A percentile compares a stretch with the other conserved stretches of the same genome.
phyloP scores from a whole-genome alignment of 2,329 filamentous ascomycete species.

The Talaromyces sp. region DNA sequence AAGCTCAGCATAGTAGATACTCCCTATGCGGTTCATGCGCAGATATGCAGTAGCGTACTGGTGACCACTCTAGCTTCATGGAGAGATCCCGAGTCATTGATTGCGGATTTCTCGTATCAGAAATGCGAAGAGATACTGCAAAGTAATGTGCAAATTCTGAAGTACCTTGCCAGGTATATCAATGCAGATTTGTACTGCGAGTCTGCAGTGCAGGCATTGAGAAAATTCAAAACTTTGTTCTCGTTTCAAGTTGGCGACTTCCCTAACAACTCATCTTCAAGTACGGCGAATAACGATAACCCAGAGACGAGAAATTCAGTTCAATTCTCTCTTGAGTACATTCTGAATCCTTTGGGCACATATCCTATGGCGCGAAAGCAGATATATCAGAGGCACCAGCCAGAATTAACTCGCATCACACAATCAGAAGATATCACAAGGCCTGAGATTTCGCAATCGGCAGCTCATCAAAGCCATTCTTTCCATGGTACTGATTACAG shows the following conservation, averaged over 20 bases:
- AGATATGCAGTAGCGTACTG: conserved; percentile 15
- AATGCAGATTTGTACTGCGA: conserved; percentile 12
- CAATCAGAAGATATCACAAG: background rate
- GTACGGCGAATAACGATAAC: background rate
- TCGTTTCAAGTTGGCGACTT: background rate
- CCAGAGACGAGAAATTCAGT: background rate
- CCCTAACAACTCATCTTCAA: background rate
- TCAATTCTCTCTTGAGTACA: conserved; percentile 11
- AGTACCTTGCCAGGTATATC: conserved; percentile 7
- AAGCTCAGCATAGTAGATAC: conserved; percentile 9
- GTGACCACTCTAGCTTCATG: conserved; percentile 8
- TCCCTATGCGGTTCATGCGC: conserved; percentile 10
- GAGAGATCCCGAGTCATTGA: conserved; percentile 4
- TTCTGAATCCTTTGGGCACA: conserved; percentile 10
- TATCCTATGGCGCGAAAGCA: background rate
- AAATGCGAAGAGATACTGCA: conserved; percentile 10
- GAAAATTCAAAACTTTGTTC: background rate
- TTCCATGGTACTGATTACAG: no score
- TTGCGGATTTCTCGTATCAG: background rate
- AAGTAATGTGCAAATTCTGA: conserved; percentile 11
- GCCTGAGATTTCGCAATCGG: background rate
- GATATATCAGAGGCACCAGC: background rate
- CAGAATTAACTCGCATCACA: background rate
- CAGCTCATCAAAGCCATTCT: background rate
- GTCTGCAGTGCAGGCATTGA: conserved; percentile 6